Percentiles rank a stretch among this genome's conserved stretches.
Conservation (phyloP, 2,329 filamentous ascomycete species). For the Fusarium chuoi region DNA sequence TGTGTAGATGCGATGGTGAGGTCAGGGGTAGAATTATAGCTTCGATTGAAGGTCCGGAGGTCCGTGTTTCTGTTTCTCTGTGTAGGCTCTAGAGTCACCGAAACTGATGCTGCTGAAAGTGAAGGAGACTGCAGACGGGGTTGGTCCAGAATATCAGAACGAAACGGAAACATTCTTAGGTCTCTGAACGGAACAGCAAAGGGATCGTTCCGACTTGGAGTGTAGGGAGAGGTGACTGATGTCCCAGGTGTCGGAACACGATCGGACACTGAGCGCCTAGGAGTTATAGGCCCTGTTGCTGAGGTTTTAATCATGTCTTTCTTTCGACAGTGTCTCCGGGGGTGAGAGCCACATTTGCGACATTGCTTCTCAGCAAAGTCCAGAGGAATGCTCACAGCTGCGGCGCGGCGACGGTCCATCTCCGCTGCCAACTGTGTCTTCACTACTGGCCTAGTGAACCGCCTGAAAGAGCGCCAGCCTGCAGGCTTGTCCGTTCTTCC, state of each 20-base stretch:
- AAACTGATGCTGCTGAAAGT: background rate
- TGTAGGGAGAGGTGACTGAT: background rate
- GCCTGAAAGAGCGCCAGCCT: background rate
- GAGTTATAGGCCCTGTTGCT: background rate
- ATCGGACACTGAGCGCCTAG: background rate
- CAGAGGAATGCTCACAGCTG: constrained; percentile 11
- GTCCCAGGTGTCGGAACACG: background rate
- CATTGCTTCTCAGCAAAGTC: constrained; percentile 22
- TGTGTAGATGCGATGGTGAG: constrained; percentile 16
- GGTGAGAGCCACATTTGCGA: constrained; percentile 28
- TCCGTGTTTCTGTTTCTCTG: background rate
- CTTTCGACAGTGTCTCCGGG: constrained; percentile 15
- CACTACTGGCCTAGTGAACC: background rate
- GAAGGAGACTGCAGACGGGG: background rate
- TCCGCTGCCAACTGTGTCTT: constrained; percentile 6
- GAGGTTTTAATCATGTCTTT: constrained; percentile 1
- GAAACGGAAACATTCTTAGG: background rate
- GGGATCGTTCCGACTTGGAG: background rate
- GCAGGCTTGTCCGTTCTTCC: background rate
- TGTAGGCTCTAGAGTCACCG: background rate
- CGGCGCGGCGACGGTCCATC: background rate
- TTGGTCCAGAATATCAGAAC: background rate
- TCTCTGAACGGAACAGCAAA: background rate
- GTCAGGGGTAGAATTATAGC: constrained; percentile 2
- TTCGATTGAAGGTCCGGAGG: background rate